Evolutionary conservation across 805 yeast genomes (phyloP), one percentile per base, ranked within the genome.

Genomic region (Metschnikowia reukaufii): DNA sequence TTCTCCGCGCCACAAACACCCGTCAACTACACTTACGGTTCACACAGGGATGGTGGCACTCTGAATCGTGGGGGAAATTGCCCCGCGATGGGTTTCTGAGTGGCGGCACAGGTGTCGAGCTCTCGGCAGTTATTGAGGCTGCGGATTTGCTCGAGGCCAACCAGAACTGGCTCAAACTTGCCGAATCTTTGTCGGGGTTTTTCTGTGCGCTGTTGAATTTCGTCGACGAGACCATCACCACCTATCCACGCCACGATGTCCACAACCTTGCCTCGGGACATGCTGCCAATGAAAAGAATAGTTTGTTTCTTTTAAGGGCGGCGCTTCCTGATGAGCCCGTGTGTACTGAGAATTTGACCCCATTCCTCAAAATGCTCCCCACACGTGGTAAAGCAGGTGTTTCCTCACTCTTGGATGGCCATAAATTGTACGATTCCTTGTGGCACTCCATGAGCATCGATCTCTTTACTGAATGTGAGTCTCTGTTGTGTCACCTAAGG

Each of bases 381-480:
- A 87, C 97, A 9, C 84, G 88, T 61, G 97, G 97, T 2, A 86
- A 84, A 62, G 83, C 95, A 0, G 99, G 99, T 2, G 71, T 94
- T 33, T 79, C 96, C 0, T 79, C 95, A 0, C 71, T 92, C 35
- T 71, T 94, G 19, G 96, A 90, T 57, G 98, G 99, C 16, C 96
- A 89, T 63, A 84, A 84, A 59, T 78, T 89, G 7, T 94, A 90
- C 64, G 96, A 90, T 60, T 83, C 97, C 0, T 82, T 84, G 52
- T 94, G 98, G 98, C 96, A 91, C 54, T 81, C 91, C 34, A 84
- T 94, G 89, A 78, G 97, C 2, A 81, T 94, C 38, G 98, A 92
- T 62, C 74, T 92, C 20, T 67, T 67, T 15, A 82, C 89, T 0
- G 67, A 66, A 10, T 82, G 90, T 55, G 68, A 63, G 19, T 66